These are phyloP conservation scores for Mortierella sp. DNA, from an alignment of 371 early-diverging fungal species.

Conservation along the genomic window DNA sequence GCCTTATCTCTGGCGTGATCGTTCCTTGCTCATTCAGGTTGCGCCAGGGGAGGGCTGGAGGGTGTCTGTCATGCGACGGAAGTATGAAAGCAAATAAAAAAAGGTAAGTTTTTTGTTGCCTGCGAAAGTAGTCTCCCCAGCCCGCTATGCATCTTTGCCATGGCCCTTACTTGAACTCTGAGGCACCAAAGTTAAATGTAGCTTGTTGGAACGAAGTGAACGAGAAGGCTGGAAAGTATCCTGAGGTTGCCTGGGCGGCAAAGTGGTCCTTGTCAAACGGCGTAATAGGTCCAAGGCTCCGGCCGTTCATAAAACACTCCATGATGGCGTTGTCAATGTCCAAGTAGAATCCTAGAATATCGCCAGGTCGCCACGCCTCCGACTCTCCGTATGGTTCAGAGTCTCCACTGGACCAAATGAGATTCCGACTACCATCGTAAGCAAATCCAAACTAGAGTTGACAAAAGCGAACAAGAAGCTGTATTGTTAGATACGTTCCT, in stretches of 20 bases:
- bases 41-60: slow-evolving; percentile 53
- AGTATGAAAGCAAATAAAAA: background rate
- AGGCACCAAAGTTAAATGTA: slow-evolving; percentile 52
- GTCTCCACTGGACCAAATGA: slow-evolving; percentile 64
- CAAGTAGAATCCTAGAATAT: slow-evolving; percentile 48
- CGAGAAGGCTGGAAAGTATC: slow-evolving; percentile 52
- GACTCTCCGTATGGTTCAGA: slow-evolving; percentile 43
- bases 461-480: background rate
- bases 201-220: slow-evolving; percentile 54
- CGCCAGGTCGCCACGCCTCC: slow-evolving; percentile 48
- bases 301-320: slow-evolving; percentile 52
- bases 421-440: slow-evolving; percentile 71
- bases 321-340: slow-evolving; percentile 46
- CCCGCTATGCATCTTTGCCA: background rate
- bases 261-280: slow-evolving; percentile 43
- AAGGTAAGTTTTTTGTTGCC: background rate
- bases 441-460: slow-evolving; percentile 67
- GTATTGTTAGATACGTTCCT: background rate
- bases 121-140: background rate
- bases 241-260: slow-evolving; percentile 34
- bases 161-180: slow-evolving; percentile 42
- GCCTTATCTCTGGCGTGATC: slow-evolving; percentile 30
- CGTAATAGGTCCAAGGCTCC: slow-evolving; percentile 26
- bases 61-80: slow-evolving; percentile 20
- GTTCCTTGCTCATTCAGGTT: slow-evolving; percentile 47